Evolutionary conservation across 257 asterid genomes (phyloP).

Genomic region (Nicotiana otophora): DNA sequence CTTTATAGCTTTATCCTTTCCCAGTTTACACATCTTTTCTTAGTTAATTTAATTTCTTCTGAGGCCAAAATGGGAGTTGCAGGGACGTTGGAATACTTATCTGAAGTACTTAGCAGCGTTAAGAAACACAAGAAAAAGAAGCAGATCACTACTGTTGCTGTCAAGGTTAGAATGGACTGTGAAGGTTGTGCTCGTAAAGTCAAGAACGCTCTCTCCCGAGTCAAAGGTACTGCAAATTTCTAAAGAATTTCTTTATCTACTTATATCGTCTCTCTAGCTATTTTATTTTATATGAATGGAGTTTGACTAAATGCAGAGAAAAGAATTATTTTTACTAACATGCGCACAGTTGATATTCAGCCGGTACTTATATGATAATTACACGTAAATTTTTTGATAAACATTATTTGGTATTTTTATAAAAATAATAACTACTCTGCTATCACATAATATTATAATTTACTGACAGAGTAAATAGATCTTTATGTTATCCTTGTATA

Average conservation of each 20-base stretch:
- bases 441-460: too few relatives aligned
- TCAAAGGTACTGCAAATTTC: constrained; percentile 43
- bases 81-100: constrained; percentile 69
- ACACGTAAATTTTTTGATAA: too few relatives aligned
- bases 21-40: neutral
- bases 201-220: constrained; percentile 47
- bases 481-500: too few relatives aligned
- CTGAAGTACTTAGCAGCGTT: constrained; percentile 45
- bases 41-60: neutral
- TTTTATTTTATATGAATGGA: neutral
- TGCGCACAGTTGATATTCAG: too few relatives aligned
- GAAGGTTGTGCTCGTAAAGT: constrained; percentile 80
- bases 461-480: too few relatives aligned
- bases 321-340: too few relatives aligned
- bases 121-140: constrained; percentile 62
- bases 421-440: too few relatives aligned
- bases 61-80: constrained; percentile 53
- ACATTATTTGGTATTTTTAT: too few relatives aligned
- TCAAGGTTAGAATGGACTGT: constrained; percentile 81
- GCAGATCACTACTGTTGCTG: constrained; percentile 45
- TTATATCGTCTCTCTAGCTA: neutral
- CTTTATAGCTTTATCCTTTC: neutral
- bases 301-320: too few relatives aligned
- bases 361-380: too few relatives aligned
- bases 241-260: neutral